A percentile compares a stretch with the other conserved stretches of the same genome.
These are phyloP conservation scores for Yamadazyma phyllophila DNA, from an alignment of 805 yeast species.

Conservation along the genomic window DNA sequence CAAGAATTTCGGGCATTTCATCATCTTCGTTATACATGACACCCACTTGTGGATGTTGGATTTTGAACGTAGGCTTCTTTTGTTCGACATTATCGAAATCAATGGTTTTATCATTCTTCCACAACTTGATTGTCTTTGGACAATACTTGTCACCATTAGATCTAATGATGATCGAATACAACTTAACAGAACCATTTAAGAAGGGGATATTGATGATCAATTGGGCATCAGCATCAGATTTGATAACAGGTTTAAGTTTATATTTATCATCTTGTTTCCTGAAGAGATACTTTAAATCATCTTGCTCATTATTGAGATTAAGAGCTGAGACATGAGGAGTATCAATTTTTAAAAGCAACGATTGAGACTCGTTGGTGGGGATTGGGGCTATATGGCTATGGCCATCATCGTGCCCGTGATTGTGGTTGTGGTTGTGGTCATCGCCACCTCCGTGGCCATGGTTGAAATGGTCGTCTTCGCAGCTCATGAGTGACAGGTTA, in stretches of 20 bases:
- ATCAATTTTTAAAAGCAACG: constrained; percentile 62
- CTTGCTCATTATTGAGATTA: constrained; percentile 55
- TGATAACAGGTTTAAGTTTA: constrained; percentile 44
- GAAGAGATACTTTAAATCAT: constrained; percentile 52
- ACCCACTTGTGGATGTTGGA: constrained; percentile 69
- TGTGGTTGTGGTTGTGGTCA: constrained; percentile 16
- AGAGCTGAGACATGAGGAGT: constrained; percentile 58
- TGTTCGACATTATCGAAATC: constrained; percentile 66
- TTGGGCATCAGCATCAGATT: constrained; percentile 82
- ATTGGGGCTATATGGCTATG: constrained; percentile 56
- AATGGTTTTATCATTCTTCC: constrained; percentile 64
- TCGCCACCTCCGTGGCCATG: constrained; percentile 10
- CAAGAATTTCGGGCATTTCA: constrained; percentile 35
- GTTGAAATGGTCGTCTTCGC: constrained; percentile 29
- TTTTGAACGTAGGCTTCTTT: constrained; percentile 46
- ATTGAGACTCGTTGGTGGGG: constrained; percentile 67
- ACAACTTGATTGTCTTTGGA: constrained; percentile 67
- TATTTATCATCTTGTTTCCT: constrained; percentile 51
- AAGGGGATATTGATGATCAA: constrained; percentile 77
- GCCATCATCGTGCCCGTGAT: constrained; percentile 26
- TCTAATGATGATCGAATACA: constrained; percentile 71
- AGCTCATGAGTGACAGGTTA: constrained; percentile 20
- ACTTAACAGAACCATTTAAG: constrained; percentile 61
- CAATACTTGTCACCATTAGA: constrained; percentile 62
- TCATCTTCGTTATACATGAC: constrained; percentile 38